These are phyloP conservation scores for Tetrahymena elliotti DNA, from an alignment of 73 alveolate species.

Conservation along the genomic window DNA sequence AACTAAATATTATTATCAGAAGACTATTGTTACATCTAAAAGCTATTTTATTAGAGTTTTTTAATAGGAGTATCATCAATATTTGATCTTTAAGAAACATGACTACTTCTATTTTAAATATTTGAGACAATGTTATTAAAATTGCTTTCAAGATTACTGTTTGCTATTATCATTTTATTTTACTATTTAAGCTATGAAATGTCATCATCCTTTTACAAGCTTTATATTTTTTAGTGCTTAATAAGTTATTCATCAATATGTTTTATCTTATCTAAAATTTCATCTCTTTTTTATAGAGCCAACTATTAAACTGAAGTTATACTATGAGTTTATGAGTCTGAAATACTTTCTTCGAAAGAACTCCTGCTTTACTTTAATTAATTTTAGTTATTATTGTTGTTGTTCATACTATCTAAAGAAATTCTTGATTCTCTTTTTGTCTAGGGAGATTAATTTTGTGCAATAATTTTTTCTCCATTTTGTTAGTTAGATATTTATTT, in stretches of 20 bases:
- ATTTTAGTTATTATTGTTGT: neutral
- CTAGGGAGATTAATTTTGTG: neutral
- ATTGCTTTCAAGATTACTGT: neutral
- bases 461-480: neutral
- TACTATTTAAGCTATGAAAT: neutral
- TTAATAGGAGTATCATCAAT: neutral
- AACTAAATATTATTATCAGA: neutral
- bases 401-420: neutral
- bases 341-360: neutral
- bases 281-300: neutral
- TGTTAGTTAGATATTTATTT: neutral
- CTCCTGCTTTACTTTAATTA: neutral
- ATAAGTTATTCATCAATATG: neutral
- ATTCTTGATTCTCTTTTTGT: neutral
- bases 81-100: neutral
- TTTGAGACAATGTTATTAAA: neutral
- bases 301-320: neutral
- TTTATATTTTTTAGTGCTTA: neutral
- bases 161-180: neutral
- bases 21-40: neutral
- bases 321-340: neutral
- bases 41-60: neutral
- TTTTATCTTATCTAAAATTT: neutral
- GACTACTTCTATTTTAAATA: neutral
- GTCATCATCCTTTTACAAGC: neutral